Evolutionary conservation across 2,329 filamentous ascomycete species (phyloP), one percentile per base, ranked within the genome.

Genomic region (Calonectria fujianensis): DNA sequence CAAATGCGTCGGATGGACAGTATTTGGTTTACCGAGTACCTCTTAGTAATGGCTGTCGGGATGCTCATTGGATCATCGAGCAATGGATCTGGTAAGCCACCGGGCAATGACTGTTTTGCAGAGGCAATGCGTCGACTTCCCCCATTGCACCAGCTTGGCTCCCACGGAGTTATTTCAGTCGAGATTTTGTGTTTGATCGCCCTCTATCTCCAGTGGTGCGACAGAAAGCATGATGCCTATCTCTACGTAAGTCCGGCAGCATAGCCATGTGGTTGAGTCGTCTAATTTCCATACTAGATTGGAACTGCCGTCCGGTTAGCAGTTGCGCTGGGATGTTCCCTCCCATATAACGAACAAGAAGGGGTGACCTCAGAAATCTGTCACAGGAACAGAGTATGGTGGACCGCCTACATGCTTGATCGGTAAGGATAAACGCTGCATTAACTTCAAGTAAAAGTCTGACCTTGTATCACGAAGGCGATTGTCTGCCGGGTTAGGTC

Each of bases 391-490:
- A 73, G 82, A 29, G 78, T 83, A 5, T 83, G 81, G 81, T 83
- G 82, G 82, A 82, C 82, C 8, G 78, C 75, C 2, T 83, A 81
- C 32, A 82, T 82, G 77, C 68, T 82, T n/a, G 82, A 83, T 24
- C 74, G 81, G 81, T 82, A 75, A 24, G 73, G 41, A 3, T 5
- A 16, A 9, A 20, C 11, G 4, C 16, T 2, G 7, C 27, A 13
- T 10, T 6, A 18, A 6, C 7, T 29, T 18, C 6, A 18, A 32
- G 29, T n/a, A 29, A 45, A 24, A 14, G 24, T 6, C 41, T 27
- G 4, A 50, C 24, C 4, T n/a, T 35, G 29, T 16, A 41, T 48
- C 9, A 6, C 16, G 1, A 32, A 81, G 81, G 14, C 81, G 81
- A 13, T 73, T 82, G 20, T 82, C 81, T 1, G 79, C 81, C 11